Evolutionary conservation across 129 eudicot genomes (phyloP).

Genomic region (Ambrosia trifida): DNA sequence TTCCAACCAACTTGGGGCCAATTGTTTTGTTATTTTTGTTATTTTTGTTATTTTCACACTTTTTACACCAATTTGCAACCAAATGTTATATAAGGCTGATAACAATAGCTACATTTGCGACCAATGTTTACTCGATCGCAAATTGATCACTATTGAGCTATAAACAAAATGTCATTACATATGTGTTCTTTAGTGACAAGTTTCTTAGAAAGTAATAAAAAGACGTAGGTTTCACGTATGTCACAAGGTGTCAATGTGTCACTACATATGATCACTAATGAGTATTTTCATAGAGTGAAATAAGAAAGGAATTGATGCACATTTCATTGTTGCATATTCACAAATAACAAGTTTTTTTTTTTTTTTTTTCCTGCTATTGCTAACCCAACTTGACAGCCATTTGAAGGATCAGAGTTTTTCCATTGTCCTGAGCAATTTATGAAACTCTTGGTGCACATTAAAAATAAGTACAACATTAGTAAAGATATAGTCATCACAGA

Average conservation of each 20-base stretch:
- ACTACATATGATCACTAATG: not conserved
- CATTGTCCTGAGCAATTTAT: slow-evolving; percentile 23
- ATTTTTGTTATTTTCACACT: too few species aligned
- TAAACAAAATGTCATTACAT: not conserved
- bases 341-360: not conserved
- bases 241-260: not conserved
- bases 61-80: too few species aligned
- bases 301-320: too few species aligned
- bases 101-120: too few species aligned
- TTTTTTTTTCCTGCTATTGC: not conserved
- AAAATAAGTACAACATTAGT: not conserved
- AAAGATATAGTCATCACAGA: slow-evolving; percentile 26
- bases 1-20: too few species aligned
- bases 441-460: slow-evolving; percentile 7
- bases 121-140: too few species aligned
- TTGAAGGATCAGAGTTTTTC: slow-evolving; percentile 20
- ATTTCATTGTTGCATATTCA: too few species aligned
- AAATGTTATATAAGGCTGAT: too few species aligned
- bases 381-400: slow-evolving; percentile 21
- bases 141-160: too few species aligned
- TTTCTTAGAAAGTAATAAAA: not conserved
- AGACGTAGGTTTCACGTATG: not conserved
- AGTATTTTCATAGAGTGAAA: not conserved
- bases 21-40: too few species aligned
- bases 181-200: too few species aligned